Base-by-base conservation (phyloP, 495 filamentous ascomycete genomes). In the Tricharina praecox region DNA sequence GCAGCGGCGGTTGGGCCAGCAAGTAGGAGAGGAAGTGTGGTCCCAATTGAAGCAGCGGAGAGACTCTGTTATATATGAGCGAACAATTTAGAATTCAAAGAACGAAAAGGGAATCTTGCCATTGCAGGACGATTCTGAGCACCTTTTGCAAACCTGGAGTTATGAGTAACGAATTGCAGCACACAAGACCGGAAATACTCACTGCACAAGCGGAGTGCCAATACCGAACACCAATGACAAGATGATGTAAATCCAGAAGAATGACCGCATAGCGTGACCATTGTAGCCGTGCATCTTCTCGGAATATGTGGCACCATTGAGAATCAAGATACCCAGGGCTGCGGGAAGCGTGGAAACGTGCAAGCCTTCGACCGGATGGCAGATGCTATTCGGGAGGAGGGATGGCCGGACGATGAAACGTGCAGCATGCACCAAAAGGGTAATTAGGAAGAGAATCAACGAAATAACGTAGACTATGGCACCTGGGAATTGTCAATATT, bases 171-270 rank as follows among this genome's bases (percentile, higher is more conserved):
- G n/a, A n/a, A n/a, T n/a, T n/a, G n/a, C n/a, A n/a, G n/a, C n/a
- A n/a, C n/a, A n/a, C n/a, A 38, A 41, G 43, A 19, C 2, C 10
- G 34, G 16, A 15, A 18, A 8, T 11, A 46, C 54, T 10, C 40
- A 58, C 55, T 54, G 55, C 10, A 48, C 35, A 37, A 59, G 40
- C 3, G 56, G 56, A 43, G 51, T 48, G 2, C 28, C 37, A 49
- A 59, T 47, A 25, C 51, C 37, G 45, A 58, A 59, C 2, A 59
- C 32, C 7, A 59, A 19, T 13, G 56, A 28, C 4, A 59, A 11
- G 7, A 44, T 30, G 13, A 59, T 33, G 50, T 51, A 59, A 25
- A 59, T 47, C 56, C 56, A 59, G 45, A 51, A 59, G 36, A 58
- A 59, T 3, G 23, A 16, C 32, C 55, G 47, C 19, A 59, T 24